Percentiles rank a stretch among this genome's conserved stretches.
These are phyloP conservation scores for Fusarium pseudocircinatum DNA, from an alignment of 2,329 filamentous ascomycete genomes.

Conservation along the genomic window DNA sequence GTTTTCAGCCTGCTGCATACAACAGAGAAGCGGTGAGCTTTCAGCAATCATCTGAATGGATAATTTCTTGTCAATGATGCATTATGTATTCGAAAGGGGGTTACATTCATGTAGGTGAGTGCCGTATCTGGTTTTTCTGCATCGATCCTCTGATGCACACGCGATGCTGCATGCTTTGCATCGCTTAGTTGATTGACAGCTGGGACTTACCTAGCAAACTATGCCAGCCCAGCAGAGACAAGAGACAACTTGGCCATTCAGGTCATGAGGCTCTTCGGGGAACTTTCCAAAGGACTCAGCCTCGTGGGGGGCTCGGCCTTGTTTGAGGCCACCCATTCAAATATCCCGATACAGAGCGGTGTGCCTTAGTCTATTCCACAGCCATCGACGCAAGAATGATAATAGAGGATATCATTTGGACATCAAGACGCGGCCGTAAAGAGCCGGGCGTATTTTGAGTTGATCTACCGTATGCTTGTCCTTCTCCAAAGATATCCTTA, in stretches of 20 bases:
- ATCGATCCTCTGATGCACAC: constrained; percentile 5
- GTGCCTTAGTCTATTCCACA: neutral
- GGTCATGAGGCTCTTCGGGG: constrained; percentile 5
- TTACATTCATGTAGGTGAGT: neutral
- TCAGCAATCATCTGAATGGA: neutral
- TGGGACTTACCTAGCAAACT: neutral
- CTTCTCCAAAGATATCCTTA: neutral
- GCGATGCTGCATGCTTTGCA: constrained; percentile 8
- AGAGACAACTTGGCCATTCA: neutral
- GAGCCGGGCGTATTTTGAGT: neutral
- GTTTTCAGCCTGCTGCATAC: neutral
- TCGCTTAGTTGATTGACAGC: constrained; percentile 2
- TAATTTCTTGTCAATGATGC: neutral
- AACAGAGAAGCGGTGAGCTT: constrained; percentile 10
- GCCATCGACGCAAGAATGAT: neutral
- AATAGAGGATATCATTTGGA: neutral
- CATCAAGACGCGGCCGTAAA: neutral
- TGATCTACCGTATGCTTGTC: neutral
- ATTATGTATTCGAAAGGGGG: neutral
- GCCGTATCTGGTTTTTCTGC: neutral
- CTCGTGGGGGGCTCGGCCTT: neutral
- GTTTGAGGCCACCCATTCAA: constrained; percentile 18
- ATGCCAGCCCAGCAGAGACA: neutral
- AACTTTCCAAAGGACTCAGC: neutral
- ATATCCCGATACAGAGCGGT: neutral